Percentiles rank a stretch among this genome's conserved stretches.
These are phyloP conservation scores for Xylariaceae sp. DNA, from an alignment of 2,329 filamentous ascomycete species.

Conservation along the genomic window DNA sequence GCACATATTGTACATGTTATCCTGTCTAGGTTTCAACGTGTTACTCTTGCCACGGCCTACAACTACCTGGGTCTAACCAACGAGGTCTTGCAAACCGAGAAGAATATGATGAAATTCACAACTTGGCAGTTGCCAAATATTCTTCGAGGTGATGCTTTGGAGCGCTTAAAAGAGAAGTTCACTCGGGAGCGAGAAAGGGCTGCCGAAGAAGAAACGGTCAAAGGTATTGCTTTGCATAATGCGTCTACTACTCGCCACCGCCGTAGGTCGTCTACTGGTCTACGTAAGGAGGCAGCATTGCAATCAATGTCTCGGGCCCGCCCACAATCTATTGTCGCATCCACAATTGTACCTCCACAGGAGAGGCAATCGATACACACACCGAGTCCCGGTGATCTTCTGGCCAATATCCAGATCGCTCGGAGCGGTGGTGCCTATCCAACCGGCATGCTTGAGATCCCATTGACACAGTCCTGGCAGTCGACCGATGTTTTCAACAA, in stretches of 20 bases:
- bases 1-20: constrained; percentile 98
- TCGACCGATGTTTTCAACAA: constrained; percentile 31
- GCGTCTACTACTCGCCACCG: constrained; percentile 56
- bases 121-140: constrained; percentile 88
- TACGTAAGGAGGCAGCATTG: constrained; percentile 74
- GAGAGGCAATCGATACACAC: constrained; percentile 42
- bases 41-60: constrained; percentile 91
- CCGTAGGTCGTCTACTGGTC: constrained; percentile 64
- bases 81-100: constrained; percentile 88
- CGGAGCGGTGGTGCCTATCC: constrained; percentile 50
- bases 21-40: constrained; percentile 84
- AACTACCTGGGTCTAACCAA: constrained; percentile 87
- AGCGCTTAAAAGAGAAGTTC: constrained; percentile 90
- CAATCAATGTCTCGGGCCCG: constrained; percentile 56
- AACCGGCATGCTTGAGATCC: constrained; percentile 29
- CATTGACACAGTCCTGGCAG: constrained; percentile 27
- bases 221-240: constrained; percentile 95
- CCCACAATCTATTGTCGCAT: constrained; percentile 39
- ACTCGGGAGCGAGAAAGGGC: constrained; percentile 75
- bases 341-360: constrained; percentile 37
- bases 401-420: constrained; percentile 70
- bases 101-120: constrained; percentile 89
- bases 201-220: constrained; percentile 73
- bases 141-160: constrained; percentile 74
- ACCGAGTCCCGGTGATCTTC: constrained; percentile 68